A percentile compares a stretch with the other conserved stretches of the same genome.
Conservation (phyloP, 768 basidiomycete genomes). For the Gymnopilus junonius region DNA sequence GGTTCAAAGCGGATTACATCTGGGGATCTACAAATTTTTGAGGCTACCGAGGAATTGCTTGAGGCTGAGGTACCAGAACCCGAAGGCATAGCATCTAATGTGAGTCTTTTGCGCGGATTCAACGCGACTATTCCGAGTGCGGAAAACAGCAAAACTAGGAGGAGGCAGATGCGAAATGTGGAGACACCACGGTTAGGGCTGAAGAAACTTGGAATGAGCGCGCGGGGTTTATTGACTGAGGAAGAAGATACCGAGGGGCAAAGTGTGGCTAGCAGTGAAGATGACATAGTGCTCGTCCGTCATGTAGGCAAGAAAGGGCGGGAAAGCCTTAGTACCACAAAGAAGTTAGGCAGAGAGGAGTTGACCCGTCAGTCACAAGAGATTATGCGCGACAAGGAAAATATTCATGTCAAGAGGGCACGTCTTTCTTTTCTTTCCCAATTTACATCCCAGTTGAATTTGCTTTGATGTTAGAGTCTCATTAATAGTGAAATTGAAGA, state of each 20-base stretch:
- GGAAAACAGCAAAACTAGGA: conserved; percentile 73
- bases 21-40: conserved; percentile 82
- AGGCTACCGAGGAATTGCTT: conserved; percentile 80
- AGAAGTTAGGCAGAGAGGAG: conserved; percentile 83
- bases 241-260: conserved; percentile 59
- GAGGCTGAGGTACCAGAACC: conserved; percentile 74
- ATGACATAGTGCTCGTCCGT: conserved; percentile 71
- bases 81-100: conserved; percentile 68
- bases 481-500: conserved; percentile 87
- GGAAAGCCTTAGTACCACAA: conserved; percentile 70
- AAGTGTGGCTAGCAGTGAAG: conserved; percentile 69
- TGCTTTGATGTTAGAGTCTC: conserved; percentile 59
- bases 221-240: conserved; percentile 72
- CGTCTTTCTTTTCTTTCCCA: conserved; percentile 30
- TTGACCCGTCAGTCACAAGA: conserved; percentile 83
- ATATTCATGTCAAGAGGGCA: conserved; percentile 87
- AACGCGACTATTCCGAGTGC: conserved; percentile 94
- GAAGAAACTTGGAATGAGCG: conserved; percentile 78
- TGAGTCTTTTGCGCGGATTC: conserved; percentile 89
- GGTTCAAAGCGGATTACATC: conserved; percentile 75
- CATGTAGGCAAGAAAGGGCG: conserved; percentile 55
- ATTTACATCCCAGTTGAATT: conserved; percentile 9
- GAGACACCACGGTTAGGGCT: conserved; percentile 78
- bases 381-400: conserved; percentile 90
- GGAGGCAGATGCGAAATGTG: conserved; percentile 81